A percentile compares a stretch with the other conserved stretches of the same genome.
These are phyloP conservation scores for Phialocephala subalpina DNA, from an alignment of 2,329 filamentous ascomycete genomes.

Conservation along the genomic window DNA sequence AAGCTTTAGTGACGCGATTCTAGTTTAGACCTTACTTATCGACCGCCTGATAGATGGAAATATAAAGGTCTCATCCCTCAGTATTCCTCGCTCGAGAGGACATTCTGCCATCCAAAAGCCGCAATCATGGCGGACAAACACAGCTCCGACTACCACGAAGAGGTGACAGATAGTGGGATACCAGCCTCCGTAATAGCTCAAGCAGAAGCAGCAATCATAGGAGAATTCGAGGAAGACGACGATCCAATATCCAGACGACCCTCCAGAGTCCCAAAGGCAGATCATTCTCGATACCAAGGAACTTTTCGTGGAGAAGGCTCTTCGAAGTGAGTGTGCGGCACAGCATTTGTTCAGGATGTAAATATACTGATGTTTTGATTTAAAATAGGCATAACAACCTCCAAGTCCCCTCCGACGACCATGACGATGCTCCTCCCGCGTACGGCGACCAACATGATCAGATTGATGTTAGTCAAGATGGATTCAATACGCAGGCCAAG, in stretches of 20 bases:
- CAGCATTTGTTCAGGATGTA: background rate
- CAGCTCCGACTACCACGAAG: constrained; percentile 15
- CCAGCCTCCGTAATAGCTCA: constrained; percentile 41
- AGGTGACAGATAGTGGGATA: constrained; percentile 25
- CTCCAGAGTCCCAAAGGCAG: constrained; percentile 19
- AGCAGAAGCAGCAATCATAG: constrained; percentile 43
- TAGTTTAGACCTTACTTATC: background rate
- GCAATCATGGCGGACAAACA: constrained; percentile 24
- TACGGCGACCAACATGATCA: constrained; percentile 66
- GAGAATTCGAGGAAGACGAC: constrained; percentile 34
- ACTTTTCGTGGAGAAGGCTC: constrained; percentile 6
- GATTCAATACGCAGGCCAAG: constrained; percentile 68
- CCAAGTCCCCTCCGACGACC: constrained; percentile 29
- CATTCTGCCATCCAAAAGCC: background rate
- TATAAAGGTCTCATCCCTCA: background rate
- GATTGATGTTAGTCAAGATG: constrained; percentile 66
- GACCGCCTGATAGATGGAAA: background rate
- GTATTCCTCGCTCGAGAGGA: constrained; percentile 1
- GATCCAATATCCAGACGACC: constrained; percentile 19
- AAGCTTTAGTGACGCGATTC: background rate
- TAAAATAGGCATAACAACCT: constrained; percentile 29
- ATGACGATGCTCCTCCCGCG: constrained; percentile 54
- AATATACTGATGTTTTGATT: constrained; percentile 13
- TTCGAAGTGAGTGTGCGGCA: constrained; percentile 22
- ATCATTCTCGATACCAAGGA: constrained; percentile 24